Evolutionary conservation across 2,329 filamentous ascomycete genomes (phyloP), one percentile per base, ranked within the genome.

Genomic region (Aspergillus fumigatiaffinis): DNA sequence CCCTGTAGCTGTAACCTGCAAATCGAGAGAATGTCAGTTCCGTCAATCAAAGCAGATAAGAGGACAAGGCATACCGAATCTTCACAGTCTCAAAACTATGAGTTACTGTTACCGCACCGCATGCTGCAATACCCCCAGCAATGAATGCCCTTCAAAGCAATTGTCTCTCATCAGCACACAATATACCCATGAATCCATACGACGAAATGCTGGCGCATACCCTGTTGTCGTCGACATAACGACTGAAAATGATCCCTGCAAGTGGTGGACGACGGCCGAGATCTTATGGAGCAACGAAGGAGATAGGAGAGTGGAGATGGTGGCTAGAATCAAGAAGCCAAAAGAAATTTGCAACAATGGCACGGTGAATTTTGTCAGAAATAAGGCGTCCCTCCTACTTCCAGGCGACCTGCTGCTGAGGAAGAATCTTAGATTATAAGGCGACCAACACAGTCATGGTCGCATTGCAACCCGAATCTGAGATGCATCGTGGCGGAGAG

Each of bases 51-150:
- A n/a, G 20, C 20, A 10, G 41, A 28, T 23, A 12, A 26, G 21
- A 49, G 48, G 14, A 29, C 50, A 48, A 28, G 8, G 32, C 82
- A 72, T 81, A 92, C 89, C 92, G 90, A 73, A 97, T 97, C 84
- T 99, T 99, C 74, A 99, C 92, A 12, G 93, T 97, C 79, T 99
- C 94, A 79, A 97, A 97, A 56, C 92, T 92, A 77, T 99, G 94
- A 52, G 94, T 97, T 64, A 95, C 92, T 44, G 93, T 97, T 57
- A 99, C 94, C 63, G 94, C 94, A 71, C 94, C 94, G 78, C 93
- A 97, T 64, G 94, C 94, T 72, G 94, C 94, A 71, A 99, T 90
- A 73, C 94, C 94, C 73, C 94, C 94, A 56, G 94, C 93, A 69
- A 97, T 86, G 81, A 99, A 99, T 60, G 92, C 91, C 65, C 92